Conservation (phyloP, 2,329 filamentous ascomycete species). For the Hirsutella minnesotensis region DNA sequence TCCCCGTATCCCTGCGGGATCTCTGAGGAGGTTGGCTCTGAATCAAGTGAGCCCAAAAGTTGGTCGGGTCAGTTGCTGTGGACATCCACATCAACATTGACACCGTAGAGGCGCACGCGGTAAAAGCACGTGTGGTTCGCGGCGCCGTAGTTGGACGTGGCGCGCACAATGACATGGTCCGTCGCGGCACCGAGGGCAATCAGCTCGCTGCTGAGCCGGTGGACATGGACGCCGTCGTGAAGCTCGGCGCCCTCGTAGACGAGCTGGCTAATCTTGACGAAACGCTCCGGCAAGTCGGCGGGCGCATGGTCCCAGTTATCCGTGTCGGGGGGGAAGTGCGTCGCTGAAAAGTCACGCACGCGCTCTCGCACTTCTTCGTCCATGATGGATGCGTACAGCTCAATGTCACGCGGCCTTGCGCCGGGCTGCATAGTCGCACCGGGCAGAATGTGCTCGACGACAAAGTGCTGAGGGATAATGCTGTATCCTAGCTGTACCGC, state of each 20-base stretch:
- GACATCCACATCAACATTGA: slow-evolving; percentile 14
- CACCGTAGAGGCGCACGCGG: slow-evolving; percentile 45
- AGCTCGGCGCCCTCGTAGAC: slow-evolving; percentile 34
- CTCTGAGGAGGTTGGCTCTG: too few relatives aligned
- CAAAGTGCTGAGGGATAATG: slow-evolving; percentile 56
- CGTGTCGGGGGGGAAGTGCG: slow-evolving; percentile 27
- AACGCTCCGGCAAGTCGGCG: slow-evolving; percentile 22
- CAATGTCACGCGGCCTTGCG: slow-evolving; percentile 54
- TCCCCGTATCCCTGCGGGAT: too few relatives aligned
- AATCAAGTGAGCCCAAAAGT: too few relatives aligned
- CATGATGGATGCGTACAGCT: slow-evolving; percentile 53
- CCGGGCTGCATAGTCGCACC: slow-evolving; percentile 48
- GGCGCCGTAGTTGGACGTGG: slow-evolving; percentile 46
- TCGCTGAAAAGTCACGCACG: slow-evolving; percentile 29
- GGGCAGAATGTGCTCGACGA: slow-evolving; percentile 59
- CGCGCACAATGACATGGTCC: slow-evolving; percentile 40
- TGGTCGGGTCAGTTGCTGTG: too few relatives aligned
- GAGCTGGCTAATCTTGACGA: slow-evolving; percentile 47
- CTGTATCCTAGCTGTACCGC: slow-evolving; percentile 46
- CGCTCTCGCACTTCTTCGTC: slow-evolving; percentile 28
- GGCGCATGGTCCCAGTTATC: slow-evolving; percentile 17
- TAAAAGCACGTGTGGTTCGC: slow-evolving; percentile 54
- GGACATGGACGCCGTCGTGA: slow-evolving; percentile 37
- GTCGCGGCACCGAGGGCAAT: slow-evolving; percentile 33
- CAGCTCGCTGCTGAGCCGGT: slow-evolving; percentile 40